Percentiles rank a stretch among this genome's conserved stretches.
These are phyloP conservation scores for Sugiyamaella paludigena DNA, from an alignment of 1,139 yeast species.

Conservation along the genomic window DNA sequence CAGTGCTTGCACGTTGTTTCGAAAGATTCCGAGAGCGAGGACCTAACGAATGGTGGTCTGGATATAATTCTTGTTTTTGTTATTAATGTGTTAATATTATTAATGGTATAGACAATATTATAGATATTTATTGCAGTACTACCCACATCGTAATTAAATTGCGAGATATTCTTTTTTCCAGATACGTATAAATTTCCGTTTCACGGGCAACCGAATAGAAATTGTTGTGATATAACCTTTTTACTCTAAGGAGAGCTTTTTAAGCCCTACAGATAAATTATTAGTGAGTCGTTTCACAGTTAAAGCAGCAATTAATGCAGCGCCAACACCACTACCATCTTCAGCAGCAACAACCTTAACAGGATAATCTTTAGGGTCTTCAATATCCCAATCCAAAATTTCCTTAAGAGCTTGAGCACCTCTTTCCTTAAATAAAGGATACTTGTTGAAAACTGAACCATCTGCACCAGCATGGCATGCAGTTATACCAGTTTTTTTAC, in stretches of 20 bases:
- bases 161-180: no score
- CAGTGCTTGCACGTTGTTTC: no score
- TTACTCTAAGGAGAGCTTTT: background rate
- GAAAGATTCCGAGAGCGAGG: no score
- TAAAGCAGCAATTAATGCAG: slow-evolving; percentile 94
- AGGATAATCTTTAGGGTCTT: slow-evolving; percentile 61
- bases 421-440: slow-evolving; percentile 87
- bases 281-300: slow-evolving; percentile 71
- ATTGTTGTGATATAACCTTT: no score
- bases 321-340: slow-evolving; percentile 98
- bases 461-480: slow-evolving; percentile 93
- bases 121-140: no score
- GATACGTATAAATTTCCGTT: no score
- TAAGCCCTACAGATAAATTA: slow-evolving; percentile 73
- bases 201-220: no score
- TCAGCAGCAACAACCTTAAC: slow-evolving; percentile 84
- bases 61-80: no score
- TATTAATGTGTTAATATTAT: no score
- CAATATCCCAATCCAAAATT: slow-evolving; percentile 74
- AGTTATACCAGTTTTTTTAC: slow-evolving; percentile 76
- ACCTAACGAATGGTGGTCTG: no score
- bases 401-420: slow-evolving; percentile 89
- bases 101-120: no score
- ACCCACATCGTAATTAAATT: no score
- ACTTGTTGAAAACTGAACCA: slow-evolving; percentile 91